Conservation (phyloP, 331 rosid species). For the Pyrus hybrid region DNA sequence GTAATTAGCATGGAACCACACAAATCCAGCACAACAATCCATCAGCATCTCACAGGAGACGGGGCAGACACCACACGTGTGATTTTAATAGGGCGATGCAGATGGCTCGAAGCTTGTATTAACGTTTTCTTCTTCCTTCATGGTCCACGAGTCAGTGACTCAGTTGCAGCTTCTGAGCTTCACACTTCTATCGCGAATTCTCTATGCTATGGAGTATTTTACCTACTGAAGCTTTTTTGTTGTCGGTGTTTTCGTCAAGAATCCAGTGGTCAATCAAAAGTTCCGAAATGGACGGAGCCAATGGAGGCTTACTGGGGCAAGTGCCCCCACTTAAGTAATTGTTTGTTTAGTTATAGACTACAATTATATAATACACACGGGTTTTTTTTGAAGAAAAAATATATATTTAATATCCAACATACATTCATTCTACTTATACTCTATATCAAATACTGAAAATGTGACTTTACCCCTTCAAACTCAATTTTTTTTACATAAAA, state of each 20-base stretch:
- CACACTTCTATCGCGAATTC: not conserved
- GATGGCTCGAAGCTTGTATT: not conserved
- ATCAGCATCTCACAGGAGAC: not conserved
- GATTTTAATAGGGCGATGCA: constrained; percentile 4
- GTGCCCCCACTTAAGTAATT: too few species aligned
- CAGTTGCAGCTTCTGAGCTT: not conserved
- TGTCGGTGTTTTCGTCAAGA: not conserved
- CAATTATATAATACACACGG: too few species aligned
- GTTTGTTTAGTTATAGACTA: too few species aligned
- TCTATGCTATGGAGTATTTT: not conserved
- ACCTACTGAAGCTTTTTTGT: not conserved
- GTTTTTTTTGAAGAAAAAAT: too few species aligned
- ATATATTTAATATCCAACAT: too few species aligned
- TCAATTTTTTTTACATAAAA: too few species aligned
- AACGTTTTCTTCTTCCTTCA: not conserved
- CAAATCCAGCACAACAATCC: not conserved
- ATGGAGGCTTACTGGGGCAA: too few species aligned
- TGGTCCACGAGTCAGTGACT: not conserved
- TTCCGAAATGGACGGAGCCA: too few species aligned
- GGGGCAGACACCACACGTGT: constrained; percentile 34
- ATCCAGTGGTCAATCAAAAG: not conserved
- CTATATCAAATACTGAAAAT: too few species aligned
- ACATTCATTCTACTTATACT: too few species aligned
- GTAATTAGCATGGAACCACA: not conserved
- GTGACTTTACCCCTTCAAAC: too few species aligned